These are phyloP conservation scores for Phoenix dactylifera DNA, from an alignment of 176 grass and related monocot species.

Conservation along the genomic window DNA sequence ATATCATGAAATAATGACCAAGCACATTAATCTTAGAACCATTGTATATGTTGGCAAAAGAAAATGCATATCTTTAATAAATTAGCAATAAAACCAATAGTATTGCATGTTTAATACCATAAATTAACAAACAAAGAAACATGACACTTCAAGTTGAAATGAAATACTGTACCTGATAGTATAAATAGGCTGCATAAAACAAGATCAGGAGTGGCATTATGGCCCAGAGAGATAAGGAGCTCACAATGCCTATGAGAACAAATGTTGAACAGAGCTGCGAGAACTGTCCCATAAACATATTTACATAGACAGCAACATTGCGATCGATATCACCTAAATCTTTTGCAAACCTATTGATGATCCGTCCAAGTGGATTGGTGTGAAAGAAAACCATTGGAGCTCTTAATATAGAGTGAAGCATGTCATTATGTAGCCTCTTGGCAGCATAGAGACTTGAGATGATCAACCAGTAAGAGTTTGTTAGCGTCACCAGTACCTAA, in stretches of 20 bases:
- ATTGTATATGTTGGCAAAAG: no score
- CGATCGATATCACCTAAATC: conserved; percentile 90
- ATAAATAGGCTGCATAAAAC: conserved; percentile 86
- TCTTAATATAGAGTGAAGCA: conserved; percentile 95
- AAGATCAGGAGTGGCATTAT: conserved; percentile 97
- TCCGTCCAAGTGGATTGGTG: conserved; percentile 94
- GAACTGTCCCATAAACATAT: conserved; percentile 90
- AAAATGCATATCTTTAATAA: no score
- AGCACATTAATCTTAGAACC: no score
- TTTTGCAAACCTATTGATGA: conserved; percentile 99
- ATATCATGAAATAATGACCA: no score
- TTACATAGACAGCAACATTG: conserved; percentile 69
- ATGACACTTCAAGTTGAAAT: neutral
- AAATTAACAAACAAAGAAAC: neutral
- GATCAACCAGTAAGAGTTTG: conserved; percentile 84
- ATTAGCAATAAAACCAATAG: no score
- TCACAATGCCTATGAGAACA: conserved; percentile 90
- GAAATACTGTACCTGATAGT: conserved; percentile 79
- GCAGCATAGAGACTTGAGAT: conserved; percentile 73
- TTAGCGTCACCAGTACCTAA: conserved; percentile 75
- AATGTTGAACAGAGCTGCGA: conserved; percentile 92
- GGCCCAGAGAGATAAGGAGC: conserved; percentile 92
- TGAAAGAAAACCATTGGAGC: conserved; percentile 98
- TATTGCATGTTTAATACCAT: neutral
- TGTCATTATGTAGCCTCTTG: conserved; percentile 74